phyloP scores from a whole-genome alignment of 225 moss, liverwort and hornwort species.

The Marchantia paleacea region DNA sequence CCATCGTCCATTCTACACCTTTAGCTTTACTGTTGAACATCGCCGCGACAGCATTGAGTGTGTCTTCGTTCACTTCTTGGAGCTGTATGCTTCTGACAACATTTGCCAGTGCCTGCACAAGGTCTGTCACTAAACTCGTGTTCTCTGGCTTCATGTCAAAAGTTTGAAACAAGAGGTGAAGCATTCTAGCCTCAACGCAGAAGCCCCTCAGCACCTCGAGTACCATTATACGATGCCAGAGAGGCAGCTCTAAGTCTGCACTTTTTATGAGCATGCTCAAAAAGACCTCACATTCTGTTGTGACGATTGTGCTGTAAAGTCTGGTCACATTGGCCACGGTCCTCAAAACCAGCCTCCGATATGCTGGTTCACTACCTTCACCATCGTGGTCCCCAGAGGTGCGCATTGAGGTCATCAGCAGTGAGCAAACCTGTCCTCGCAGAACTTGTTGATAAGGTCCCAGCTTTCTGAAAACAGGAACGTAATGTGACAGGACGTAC shows the following conservation, averaged over 20 bases:
- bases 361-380: slow-evolving; percentile 76
- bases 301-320: slow-evolving; percentile 77
- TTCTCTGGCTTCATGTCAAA: slow-evolving; percentile 88
- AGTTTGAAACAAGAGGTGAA: slow-evolving; percentile 81
- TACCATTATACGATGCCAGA: slow-evolving; percentile 96
- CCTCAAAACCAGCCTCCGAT: slow-evolving; percentile 80
- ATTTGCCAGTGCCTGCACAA: slow-evolving; percentile 75
- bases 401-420: slow-evolving; percentile 95
- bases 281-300: slow-evolving; percentile 97
- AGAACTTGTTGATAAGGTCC: slow-evolving; percentile 83
- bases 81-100: slow-evolving; percentile 83
- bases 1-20: slow-evolving; percentile 91
- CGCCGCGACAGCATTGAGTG: slow-evolving; percentile 72
- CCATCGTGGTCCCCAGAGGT: slow-evolving; percentile 81
- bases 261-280: slow-evolving; percentile 98
- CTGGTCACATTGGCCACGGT: slow-evolving; percentile 90
- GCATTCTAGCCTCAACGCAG: slow-evolving; percentile 96
- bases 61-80: slow-evolving; percentile 80
- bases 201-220: slow-evolving; percentile 93
- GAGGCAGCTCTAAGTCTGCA: slow-evolving; percentile 76
- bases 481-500: slow-evolving; percentile 90
- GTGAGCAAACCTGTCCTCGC: slow-evolving; percentile 83
- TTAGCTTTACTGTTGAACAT: slow-evolving; percentile 97
- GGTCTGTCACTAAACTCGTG: slow-evolving; percentile 78
- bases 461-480: slow-evolving; percentile 75